Evolutionary conservation across 1,284 basidiomycete genomes (phyloP), one percentile per base, ranked within the genome.

Genomic region (Neonothopanus nambi): DNA sequence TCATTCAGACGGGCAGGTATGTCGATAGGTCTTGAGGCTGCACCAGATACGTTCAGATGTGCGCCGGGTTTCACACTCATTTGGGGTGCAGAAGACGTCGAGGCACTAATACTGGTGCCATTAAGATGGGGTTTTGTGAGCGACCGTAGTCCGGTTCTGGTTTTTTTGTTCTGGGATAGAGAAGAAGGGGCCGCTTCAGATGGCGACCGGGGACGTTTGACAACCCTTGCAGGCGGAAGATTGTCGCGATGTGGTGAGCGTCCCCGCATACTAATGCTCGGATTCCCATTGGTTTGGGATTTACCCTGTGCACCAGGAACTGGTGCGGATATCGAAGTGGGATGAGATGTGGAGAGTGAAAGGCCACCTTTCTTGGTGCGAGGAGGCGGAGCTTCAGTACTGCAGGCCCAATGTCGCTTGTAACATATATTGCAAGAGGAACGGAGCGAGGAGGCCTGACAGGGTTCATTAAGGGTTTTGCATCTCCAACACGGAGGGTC

Each of bases 401-500:
- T 24, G 33, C 49, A 51, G 6, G 49, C 49, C 49, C 49, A 51
- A 30, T 51, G 49, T 17, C 49, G 39, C 18, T 51, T 51, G 30
- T 51, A 51, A 24, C 49, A 51, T n/a, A 21, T 51, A 12, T 33
- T 51, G 18, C 49, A 51, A 6, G 39, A 42, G 13, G 37, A 51
- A 3, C 49, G 40, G 5, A 51, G 30, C 12, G 49, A 51, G 17
- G 49, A 51, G 3, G 41, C 28, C n/a, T 51, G 40, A 24, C 49
- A 51, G 17, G 48, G 49, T 37, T 51, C 43, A 26, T 51, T 24
- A 6, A 51, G 49, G 6, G 40, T 15, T 42, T 43, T 51, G 21
- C 49, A 51, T 18, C 49, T 30, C 49, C 49, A 51, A 42, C 49
- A 51, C 2, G 49, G 49, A 17, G 49, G 49, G n/a, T 51, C 49